Evolutionary conservation across 495 filamentous ascomycete genomes (phyloP).

Genomic region (Tetracladium marchalianum): DNA sequence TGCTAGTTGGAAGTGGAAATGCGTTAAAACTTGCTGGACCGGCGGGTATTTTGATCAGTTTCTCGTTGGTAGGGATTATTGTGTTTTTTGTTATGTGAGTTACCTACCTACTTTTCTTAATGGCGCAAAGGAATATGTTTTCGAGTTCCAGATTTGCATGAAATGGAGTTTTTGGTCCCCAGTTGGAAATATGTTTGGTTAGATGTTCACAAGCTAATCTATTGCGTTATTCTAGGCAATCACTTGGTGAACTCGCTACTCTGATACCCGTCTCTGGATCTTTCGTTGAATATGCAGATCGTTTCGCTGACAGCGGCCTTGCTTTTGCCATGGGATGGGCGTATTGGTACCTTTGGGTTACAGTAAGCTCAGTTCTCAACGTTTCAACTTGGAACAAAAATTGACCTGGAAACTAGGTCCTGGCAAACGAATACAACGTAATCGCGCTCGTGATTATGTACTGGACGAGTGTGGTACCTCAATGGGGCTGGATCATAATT

Average conservation of each 20-base stretch:
- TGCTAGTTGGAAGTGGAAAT: conserved; percentile 26
- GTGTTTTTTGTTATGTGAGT: conserved; percentile 44
- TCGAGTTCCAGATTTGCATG: too few relatives aligned
- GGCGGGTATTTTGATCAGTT: conserved; percentile 53
- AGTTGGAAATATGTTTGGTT: too few relatives aligned
- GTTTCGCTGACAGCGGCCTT: conserved; percentile 61
- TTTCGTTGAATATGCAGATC: conserved; percentile 59
- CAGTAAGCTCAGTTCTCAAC: background rate
- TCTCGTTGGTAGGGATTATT: conserved; percentile 50
- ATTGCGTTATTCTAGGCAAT: conserved; percentile 24
- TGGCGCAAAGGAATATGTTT: too few relatives aligned
- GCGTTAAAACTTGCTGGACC: conserved; percentile 52
- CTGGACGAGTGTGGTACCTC: conserved; percentile 45
- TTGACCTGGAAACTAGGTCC: background rate
- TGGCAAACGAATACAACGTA: conserved; percentile 25
- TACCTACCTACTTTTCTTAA: too few relatives aligned
- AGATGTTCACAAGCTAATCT: too few relatives aligned
- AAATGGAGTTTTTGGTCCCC: too few relatives aligned
- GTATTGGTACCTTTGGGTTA: conserved; percentile 19
- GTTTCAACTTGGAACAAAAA: background rate
- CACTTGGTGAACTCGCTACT: conserved; percentile 57
- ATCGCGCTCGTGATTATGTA: conserved; percentile 62
- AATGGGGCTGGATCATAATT: conserved; percentile 56
- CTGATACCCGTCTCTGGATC: conserved; percentile 62
- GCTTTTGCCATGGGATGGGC: conserved; percentile 73